A percentile compares a stretch with the other conserved stretches of the same genome.
phyloP scores from a whole-genome alignment of 2,329 filamentous ascomycete species.

The Colletotrichum nymphaeae region DNA sequence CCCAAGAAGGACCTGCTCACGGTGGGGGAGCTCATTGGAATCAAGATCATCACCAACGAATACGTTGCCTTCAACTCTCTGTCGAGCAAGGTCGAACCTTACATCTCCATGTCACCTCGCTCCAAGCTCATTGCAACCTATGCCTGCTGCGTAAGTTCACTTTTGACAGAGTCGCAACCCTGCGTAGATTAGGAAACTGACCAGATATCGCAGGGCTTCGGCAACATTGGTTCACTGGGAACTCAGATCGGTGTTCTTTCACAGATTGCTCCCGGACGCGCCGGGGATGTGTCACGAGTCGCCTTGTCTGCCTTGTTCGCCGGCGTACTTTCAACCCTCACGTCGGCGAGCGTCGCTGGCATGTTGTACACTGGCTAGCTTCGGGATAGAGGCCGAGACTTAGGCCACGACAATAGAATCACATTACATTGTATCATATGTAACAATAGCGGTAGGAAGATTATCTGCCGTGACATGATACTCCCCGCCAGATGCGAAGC shows the following conservation, averaged over 20 bases:
- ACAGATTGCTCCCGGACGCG: slow-evolving; percentile 28
- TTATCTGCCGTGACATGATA: neutral
- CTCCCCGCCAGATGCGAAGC: neutral
- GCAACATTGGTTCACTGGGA: slow-evolving; percentile 26
- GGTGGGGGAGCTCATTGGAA: slow-evolving; percentile 26
- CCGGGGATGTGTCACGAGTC: slow-evolving; percentile 24
- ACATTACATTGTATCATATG: neutral
- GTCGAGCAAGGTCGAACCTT: slow-evolving; percentile 25
- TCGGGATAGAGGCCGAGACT: neutral
- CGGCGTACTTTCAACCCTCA: slow-evolving; percentile 31
- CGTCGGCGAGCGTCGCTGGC: slow-evolving; percentile 26
- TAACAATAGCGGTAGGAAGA: neutral
- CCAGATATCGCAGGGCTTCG: slow-evolving; percentile 5
- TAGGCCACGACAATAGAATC: neutral
- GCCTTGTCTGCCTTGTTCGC: slow-evolving; percentile 28
- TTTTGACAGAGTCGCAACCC: neutral
- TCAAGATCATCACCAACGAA: slow-evolving; percentile 32
- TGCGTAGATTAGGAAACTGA: neutral
- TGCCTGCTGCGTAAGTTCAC: slow-evolving; percentile 25
- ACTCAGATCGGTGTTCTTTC: slow-evolving; percentile 31
- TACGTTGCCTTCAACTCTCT: slow-evolving; percentile 27
- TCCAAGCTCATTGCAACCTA: slow-evolving; percentile 28
- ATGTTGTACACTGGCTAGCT: slow-evolving; percentile 29
- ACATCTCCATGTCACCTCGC: slow-evolving; percentile 29
- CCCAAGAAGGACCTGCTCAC: slow-evolving; percentile 23